These are phyloP conservation scores for Asterella californica DNA, from an alignment of 225 moss, liverwort and hornwort species.

Conservation along the genomic window DNA sequence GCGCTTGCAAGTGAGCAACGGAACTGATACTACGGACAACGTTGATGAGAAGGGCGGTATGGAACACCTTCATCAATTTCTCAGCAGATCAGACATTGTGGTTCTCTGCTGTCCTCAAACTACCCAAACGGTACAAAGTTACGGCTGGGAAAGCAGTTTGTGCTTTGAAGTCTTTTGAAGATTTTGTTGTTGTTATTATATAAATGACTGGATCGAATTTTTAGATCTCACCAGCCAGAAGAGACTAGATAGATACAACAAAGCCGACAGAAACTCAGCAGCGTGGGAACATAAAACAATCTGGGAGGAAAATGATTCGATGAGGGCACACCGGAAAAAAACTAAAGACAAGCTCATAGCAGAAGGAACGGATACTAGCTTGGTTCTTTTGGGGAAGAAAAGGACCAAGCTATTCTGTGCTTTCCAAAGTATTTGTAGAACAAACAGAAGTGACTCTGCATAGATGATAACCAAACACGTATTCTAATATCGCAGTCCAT, in stretches of 20 bases:
- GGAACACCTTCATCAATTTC: conserved; percentile 61
- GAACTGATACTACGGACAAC: conserved; percentile 28
- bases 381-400: neutral
- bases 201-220: neutral
- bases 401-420: no score
- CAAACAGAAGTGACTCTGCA: no score
- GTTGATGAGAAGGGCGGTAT: conserved; percentile 62
- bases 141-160: neutral
- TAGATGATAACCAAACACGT: no score
- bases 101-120: conserved; percentile 63
- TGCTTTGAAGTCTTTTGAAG: neutral
- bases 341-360: neutral
- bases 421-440: no score
- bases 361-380: neutral
- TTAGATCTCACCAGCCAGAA: neutral
- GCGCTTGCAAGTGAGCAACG: neutral
- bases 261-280: neutral
- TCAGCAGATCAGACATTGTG: conserved; percentile 71
- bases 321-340: neutral
- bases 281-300: neutral
- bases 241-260: neutral
- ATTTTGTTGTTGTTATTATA: neutral
- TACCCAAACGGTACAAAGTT: conserved; percentile 47
- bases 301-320: neutral
- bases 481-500: no score